phyloP scores from a whole-genome alignment of 2,329 filamentous ascomycete species.

The Knufia fluminis region DNA sequence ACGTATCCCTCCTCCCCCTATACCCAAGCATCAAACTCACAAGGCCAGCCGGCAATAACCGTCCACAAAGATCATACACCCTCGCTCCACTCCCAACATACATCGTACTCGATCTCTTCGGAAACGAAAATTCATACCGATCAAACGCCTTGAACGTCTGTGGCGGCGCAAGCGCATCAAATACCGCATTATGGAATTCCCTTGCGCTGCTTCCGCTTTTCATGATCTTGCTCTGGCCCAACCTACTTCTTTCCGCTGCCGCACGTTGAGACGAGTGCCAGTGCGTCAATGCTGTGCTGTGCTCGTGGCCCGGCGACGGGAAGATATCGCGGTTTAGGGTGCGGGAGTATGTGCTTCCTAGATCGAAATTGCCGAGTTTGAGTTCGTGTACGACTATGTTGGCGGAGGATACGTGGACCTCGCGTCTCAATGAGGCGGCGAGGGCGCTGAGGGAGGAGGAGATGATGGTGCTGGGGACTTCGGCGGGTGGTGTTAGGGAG shows the following conservation, averaged over 20 bases:
- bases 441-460: conserved; percentile 81
- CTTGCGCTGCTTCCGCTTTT: conserved; percentile 59
- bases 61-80: conserved; percentile 76
- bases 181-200: conserved; percentile 75
- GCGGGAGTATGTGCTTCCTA: conserved; percentile 36
- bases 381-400: conserved; percentile 70
- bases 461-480: conserved; percentile 74
- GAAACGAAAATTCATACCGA: conserved; percentile 30
- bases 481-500: conserved; percentile 35
- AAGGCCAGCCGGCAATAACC: conserved; percentile 64
- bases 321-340: conserved; percentile 12
- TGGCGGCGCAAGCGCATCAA: conserved; percentile 66
- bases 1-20: conserved; percentile 42
- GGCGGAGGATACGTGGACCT: conserved; percentile 62
- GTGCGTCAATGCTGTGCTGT: conserved; percentile 11
- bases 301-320: conserved; percentile 10
- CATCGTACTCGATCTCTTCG: conserved; percentile 51
- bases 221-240: conserved; percentile 31
- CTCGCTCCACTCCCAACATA: conserved; percentile 77
- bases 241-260: conserved; percentile 26
- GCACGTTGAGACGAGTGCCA: conserved; percentile 24
- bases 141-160: conserved; percentile 38
- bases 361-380: conserved; percentile 85
- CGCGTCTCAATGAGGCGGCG: conserved; percentile 66
- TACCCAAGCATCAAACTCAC: conserved; percentile 94